Percentiles rank a stretch among this genome's conserved stretches.
Conservation (phyloP, 139 green algal species). For the Chlorella sorokiniana region DNA sequence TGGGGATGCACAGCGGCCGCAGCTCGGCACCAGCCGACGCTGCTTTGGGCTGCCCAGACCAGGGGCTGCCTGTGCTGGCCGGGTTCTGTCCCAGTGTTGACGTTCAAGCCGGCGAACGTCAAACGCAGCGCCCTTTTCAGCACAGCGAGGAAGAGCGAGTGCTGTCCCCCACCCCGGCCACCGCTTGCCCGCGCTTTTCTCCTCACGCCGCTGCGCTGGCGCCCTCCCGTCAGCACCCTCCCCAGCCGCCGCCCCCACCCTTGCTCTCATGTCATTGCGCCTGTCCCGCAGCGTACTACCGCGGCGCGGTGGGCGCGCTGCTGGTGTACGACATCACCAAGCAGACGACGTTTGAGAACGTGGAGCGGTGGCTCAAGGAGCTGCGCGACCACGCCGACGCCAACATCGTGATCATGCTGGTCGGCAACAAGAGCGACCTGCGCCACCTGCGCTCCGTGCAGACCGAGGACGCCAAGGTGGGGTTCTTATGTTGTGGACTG, state of each 20-base stretch:
- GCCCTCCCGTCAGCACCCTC: not conserved
- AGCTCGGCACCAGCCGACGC: too few species aligned
- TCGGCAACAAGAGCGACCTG: slow-evolving; percentile 99
- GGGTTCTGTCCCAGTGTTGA: too few species aligned
- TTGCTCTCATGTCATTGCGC: not conserved
- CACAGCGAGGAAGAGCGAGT: too few species aligned
- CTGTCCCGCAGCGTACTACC: slow-evolving; percentile 85
- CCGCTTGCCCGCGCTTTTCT: not conserved
- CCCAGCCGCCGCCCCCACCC: not conserved
- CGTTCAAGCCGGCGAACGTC: too few species aligned
- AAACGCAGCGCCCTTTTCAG: too few species aligned
- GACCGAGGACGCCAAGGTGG: slow-evolving; percentile 87
- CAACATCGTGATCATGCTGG: slow-evolving; percentile 99
- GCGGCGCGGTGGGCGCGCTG: slow-evolving; percentile 95
- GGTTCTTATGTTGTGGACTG: not conserved
- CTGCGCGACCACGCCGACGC: slow-evolving; percentile 96
- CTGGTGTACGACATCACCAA: slow-evolving; percentile 99
- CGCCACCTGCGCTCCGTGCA: slow-evolving; percentile 91
- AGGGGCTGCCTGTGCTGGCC: too few species aligned
- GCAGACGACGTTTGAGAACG: slow-evolving; percentile 97
- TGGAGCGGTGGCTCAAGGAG: slow-evolving; percentile 98
- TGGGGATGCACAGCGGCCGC: too few species aligned
- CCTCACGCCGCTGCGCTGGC: not conserved
- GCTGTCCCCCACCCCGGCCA: too few species aligned
- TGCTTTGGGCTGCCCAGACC: too few species aligned